These are phyloP conservation scores for Catenaria anguillulae DNA, from an alignment of 371 early-diverging fungal species.

Conservation along the genomic window DNA sequence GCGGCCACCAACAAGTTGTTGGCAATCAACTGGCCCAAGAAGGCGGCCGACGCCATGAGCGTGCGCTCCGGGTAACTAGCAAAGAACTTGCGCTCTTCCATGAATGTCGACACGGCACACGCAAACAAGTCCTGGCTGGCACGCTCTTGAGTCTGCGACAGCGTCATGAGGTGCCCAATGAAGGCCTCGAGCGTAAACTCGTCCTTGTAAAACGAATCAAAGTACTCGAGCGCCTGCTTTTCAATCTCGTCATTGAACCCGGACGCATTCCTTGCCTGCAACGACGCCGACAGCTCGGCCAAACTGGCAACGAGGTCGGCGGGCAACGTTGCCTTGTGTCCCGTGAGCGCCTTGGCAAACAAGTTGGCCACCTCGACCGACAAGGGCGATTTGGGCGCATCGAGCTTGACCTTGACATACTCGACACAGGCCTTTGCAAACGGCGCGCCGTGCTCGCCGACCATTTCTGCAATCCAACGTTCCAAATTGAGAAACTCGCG, in stretches of 20 bases:
- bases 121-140: conserved; percentile 61
- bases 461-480: conserved; percentile 70
- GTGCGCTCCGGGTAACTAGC: conserved; percentile 85
- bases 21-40: conserved; percentile 80
- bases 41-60: conserved; percentile 64
- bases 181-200: conserved; percentile 54
- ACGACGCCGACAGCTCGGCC: conserved; percentile 18
- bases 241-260: conserved; percentile 43
- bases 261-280: conserved; percentile 13
- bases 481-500: conserved; percentile 68
- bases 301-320: conserved; percentile 28
- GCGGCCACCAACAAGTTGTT: conserved; percentile 58
- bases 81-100: conserved; percentile 91
- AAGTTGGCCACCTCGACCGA: conserved; percentile 49
- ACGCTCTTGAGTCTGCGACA: conserved; percentile 42
- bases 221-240: conserved; percentile 58
- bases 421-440: conserved; percentile 61
- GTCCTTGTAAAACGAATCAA: conserved; percentile 59
- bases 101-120: conserved; percentile 68
- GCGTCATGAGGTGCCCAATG: conserved; percentile 50
- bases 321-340: conserved; percentile 19
- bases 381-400: conserved; percentile 34
- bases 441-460: conserved; percentile 41
- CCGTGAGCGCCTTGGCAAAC: conserved; percentile 50
- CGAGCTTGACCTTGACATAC: conserved; percentile 55